Conservation (phyloP, 257 asterid species). For the Solanum medicagineum region DNA sequence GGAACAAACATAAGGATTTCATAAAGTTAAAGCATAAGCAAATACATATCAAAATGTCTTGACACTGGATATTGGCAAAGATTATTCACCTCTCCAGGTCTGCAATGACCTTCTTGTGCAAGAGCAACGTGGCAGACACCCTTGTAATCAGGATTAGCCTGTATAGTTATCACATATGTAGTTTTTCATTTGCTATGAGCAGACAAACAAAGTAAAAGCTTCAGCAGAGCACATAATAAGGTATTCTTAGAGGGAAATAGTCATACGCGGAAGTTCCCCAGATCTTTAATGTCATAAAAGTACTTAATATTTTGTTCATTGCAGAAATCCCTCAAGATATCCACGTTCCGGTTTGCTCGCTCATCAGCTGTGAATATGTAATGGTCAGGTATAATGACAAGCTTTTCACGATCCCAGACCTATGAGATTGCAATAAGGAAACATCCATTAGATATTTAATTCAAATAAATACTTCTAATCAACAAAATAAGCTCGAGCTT, state of each 20-base stretch:
- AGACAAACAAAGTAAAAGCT: not conserved
- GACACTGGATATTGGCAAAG: not conserved
- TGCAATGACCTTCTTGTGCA: constrained; percentile 99
- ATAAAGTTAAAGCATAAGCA: not conserved
- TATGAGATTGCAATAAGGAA: constrained; percentile 3
- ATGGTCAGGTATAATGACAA: constrained; percentile 89
- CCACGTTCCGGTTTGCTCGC: constrained; percentile 91
- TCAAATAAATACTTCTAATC: not conserved
- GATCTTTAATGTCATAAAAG: constrained; percentile 89
- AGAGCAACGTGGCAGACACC: constrained; percentile 99
- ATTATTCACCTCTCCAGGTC: constrained; percentile 83
- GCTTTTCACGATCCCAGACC: constrained; percentile 96
- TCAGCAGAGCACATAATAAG: not conserved
- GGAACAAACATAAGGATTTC: not conserved
- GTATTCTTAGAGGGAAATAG: not conserved
- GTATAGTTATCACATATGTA: constrained; percentile 4
- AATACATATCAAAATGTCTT: not conserved
- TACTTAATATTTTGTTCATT: constrained; percentile 79
- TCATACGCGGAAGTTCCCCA: constrained; percentile 73
- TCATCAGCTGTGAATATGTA: constrained; percentile 92
- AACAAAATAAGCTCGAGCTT: not conserved
- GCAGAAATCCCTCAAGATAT: constrained; percentile 89
- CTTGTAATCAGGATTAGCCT: constrained; percentile 97
- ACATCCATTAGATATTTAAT: not conserved
- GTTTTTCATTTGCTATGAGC: not conserved